phyloP scores from a whole-genome alignment of 2,329 filamentous ascomycete genomes.

The Neurospora sp. region DNA sequence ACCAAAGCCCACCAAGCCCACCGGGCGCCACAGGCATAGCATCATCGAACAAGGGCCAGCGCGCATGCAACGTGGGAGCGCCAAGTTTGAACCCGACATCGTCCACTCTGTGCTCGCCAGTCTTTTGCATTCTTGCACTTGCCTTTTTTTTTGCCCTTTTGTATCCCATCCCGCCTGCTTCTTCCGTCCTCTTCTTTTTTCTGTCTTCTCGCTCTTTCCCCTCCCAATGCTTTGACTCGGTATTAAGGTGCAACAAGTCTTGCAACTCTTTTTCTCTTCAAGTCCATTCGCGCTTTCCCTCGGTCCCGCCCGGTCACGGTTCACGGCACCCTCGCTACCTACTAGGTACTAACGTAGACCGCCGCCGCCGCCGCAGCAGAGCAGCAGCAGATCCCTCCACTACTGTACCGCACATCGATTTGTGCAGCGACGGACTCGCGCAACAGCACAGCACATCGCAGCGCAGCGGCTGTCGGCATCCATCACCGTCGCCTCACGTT shows the following conservation, averaged over 20 bases:
- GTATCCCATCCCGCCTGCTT: background rate
- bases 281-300: background rate
- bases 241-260: background rate
- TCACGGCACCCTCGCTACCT: background rate
- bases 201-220: background rate
- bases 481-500: background rate
- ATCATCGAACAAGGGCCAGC: constrained; percentile 19
- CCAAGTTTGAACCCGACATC: constrained; percentile 13
- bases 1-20: background rate
- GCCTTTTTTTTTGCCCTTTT: background rate
- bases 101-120: background rate
- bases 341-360: background rate
- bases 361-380: background rate
- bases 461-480: background rate
- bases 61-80: constrained; percentile 19
- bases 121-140: background rate
- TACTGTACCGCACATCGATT: background rate
- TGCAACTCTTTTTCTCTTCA: background rate
- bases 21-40: constrained; percentile 13
- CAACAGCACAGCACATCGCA: background rate
- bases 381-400: background rate
- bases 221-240: background rate
- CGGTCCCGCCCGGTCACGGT: background rate
- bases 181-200: background rate
- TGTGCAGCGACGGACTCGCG: background rate